Conservation (phyloP, 352 stramenopile species). For the Pythium phragmitis region DNA sequence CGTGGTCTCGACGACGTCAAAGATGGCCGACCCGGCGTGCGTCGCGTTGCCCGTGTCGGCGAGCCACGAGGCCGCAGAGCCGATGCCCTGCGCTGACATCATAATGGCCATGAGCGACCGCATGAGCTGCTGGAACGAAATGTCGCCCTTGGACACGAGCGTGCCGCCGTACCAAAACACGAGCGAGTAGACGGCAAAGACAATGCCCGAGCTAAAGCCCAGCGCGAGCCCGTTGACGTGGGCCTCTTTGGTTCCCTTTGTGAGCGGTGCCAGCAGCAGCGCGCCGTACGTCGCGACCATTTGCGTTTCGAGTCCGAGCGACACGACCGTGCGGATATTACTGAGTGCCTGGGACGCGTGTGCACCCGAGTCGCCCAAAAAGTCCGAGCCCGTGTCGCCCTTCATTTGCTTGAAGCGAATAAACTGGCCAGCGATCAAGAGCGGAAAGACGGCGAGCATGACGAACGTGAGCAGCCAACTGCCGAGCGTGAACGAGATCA, state of each 20-base stretch:
- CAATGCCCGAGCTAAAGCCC: conserved; percentile 65
- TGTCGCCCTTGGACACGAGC: conserved; percentile 38
- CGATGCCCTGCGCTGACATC: conserved; percentile 36
- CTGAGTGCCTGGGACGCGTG: conserved; percentile 38
- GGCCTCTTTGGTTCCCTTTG: conserved; percentile 26
- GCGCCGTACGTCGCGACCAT: conserved; percentile 21
- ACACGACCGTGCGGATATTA: conserved; percentile 46
- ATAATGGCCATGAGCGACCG: conserved; percentile 42
- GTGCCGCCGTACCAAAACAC: conserved; percentile 27
- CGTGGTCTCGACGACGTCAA: conserved; percentile 33
- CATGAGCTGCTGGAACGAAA: conserved; percentile 42
- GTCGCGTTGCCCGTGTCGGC: conserved; percentile 68
- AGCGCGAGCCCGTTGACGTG: conserved; percentile 34
- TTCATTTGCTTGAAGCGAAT: conserved; percentile 26
- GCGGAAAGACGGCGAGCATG: conserved; percentile 54
- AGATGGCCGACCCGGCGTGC: conserved; percentile 44
- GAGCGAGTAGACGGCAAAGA: conserved; percentile 23
- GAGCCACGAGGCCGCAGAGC: conserved; percentile 26
- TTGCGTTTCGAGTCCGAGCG: conserved; percentile 33
- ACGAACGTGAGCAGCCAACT: conserved; percentile 63
- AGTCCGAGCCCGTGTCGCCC: conserved; percentile 25
- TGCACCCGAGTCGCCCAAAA: conserved; percentile 29
- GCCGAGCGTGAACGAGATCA: conserved; percentile 51
- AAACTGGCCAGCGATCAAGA: conserved; percentile 43
- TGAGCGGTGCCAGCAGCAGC: conserved; percentile 17